Evolutionary conservation across 352 stramenopile species (phyloP).

Genomic region (Aphanomyces astaci): DNA sequence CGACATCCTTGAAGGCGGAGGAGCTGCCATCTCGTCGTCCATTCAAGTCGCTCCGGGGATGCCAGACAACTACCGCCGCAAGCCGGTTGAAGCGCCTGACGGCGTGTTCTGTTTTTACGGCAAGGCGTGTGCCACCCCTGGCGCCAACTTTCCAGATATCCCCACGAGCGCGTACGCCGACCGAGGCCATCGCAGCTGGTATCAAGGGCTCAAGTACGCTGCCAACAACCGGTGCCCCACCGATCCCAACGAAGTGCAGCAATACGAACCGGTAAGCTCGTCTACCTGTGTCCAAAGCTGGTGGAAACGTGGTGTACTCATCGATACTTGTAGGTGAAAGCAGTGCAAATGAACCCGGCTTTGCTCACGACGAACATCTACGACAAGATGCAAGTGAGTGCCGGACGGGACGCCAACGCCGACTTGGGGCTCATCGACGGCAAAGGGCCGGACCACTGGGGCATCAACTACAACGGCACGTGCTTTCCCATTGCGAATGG

Average conservation of each 20-base stretch:
- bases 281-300: too few species aligned
- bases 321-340: conserved; percentile 21
- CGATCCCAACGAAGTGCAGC: not conserved
- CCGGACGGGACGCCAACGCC: conserved; percentile 36
- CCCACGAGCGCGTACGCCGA: conserved; percentile 29
- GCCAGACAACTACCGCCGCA: conserved; percentile 46
- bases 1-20: conserved; percentile 87
- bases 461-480: conserved; percentile 54
- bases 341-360: conserved; percentile 12
- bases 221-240: conserved; percentile 28
- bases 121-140: conserved; percentile 17
- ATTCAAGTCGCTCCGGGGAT: conserved; percentile 80
- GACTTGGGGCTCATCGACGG: conserved; percentile 36
- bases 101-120: conserved; percentile 14
- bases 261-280: too few species aligned
- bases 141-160: conserved; percentile 21
- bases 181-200: conserved; percentile 16
- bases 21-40: conserved; percentile 66
- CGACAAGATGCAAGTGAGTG: conserved; percentile 32
- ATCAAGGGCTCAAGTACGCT: conserved; percentile 19
- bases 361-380: conserved; percentile 42
- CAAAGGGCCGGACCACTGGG: conserved; percentile 30
- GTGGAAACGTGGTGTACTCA: too few species aligned
- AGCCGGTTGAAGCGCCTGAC: conserved; percentile 2
- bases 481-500: conserved; percentile 51